Evolutionary conservation across 139 green algal genomes (phyloP).

Genomic region (Tetraselmis chui): DNA sequence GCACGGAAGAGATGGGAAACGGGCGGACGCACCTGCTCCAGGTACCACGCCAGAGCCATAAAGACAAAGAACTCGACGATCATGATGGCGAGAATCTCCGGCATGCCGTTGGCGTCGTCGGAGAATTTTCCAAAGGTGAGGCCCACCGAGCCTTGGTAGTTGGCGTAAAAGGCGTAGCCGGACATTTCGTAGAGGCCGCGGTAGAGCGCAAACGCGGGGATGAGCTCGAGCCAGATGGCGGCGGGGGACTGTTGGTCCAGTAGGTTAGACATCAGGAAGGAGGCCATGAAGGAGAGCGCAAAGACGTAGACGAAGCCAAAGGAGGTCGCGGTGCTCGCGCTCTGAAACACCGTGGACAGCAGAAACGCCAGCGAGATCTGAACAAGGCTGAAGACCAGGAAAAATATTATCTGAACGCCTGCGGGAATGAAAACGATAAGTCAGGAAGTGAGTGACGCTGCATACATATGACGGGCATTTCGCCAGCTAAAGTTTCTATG

Average conservation of each 20-base stretch:
- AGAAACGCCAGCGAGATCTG: conserved; percentile 81
- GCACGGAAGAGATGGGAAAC: no score
- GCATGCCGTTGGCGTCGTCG: conserved; percentile 64
- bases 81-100: conserved; percentile 53
- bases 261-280: conserved; percentile 20
- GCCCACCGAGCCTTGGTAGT: conserved; percentile 40
- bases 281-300: conserved; percentile 55
- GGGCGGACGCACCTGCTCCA: conserved; percentile 39
- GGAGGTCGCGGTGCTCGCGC: conserved; percentile 50
- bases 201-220: conserved; percentile 78
- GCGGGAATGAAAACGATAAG: no score
- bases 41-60: conserved; percentile 60
- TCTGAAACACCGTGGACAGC: conserved; percentile 62
- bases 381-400: conserved; percentile 78
- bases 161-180: conserved; percentile 37
- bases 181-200: conserved; percentile 65
- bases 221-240: conserved; percentile 54
- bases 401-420: conserved; percentile 71
- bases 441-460: no score
- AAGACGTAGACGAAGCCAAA: conserved; percentile 76
- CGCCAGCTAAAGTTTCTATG: no score
- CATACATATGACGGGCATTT: no score
- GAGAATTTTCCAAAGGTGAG: conserved; percentile 54
- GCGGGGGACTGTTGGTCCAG: conserved; percentile 26
- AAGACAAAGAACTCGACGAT: conserved; percentile 75